Conservation (phyloP, 345 rosid species). For the Eutrema heterophyllum region DNA sequence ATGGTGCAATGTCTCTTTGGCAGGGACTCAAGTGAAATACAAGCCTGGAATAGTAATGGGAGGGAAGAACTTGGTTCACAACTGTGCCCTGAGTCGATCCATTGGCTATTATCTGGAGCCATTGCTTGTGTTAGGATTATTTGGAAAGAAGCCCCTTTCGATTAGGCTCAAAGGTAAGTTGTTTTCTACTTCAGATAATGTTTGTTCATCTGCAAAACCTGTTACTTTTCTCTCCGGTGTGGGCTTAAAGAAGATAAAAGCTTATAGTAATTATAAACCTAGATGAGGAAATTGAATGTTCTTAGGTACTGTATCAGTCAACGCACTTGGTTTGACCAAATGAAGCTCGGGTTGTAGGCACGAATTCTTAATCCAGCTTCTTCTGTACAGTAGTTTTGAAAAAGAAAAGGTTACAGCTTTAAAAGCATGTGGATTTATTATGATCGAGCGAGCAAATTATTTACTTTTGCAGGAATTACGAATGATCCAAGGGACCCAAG, state of each 20-base stretch:
- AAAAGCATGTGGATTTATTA: neutral
- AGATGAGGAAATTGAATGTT: no score
- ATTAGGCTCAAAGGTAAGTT: slow-evolving; percentile 67
- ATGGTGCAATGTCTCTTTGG: neutral
- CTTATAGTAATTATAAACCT: no score
- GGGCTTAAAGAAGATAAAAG: neutral
- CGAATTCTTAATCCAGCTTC: neutral
- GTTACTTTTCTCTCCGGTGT: no score
- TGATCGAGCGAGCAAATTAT: neutral
- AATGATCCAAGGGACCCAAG: slow-evolving; percentile 75
- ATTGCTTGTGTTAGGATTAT: slow-evolving; percentile 66
- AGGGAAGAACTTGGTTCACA: slow-evolving; percentile 63
- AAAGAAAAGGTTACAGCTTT: neutral
- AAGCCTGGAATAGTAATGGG: slow-evolving; percentile 85
- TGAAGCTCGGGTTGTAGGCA: neutral
- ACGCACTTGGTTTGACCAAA: neutral
- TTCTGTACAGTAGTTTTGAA: neutral
- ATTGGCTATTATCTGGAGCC: slow-evolving; percentile 90
- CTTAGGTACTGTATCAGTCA: no score
- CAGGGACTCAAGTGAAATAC: slow-evolving; percentile 65
- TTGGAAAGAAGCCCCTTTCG: slow-evolving; percentile 58
- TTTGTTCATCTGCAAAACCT: neutral
- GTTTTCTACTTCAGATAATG: neutral
- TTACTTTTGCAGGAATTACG: slow-evolving; percentile 60
- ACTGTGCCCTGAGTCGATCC: slow-evolving; percentile 69